Conservation (phyloP, 208 protist species). For the Wallacemonas rigidus region DNA sequence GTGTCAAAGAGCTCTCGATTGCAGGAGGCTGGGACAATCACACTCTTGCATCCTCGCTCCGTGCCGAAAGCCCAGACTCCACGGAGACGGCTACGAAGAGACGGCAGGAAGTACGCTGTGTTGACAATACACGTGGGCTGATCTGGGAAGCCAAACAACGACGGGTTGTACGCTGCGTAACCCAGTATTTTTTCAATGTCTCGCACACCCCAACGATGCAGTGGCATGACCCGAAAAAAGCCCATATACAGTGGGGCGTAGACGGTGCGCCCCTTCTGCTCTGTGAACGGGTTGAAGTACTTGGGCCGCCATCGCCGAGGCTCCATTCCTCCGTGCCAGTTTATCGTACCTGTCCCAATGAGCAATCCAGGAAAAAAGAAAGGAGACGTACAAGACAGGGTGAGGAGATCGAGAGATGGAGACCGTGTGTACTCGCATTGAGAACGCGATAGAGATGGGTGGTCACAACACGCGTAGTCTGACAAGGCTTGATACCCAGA, state of each 20-base stretch:
- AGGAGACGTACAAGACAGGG: background rate
- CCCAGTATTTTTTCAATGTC: constrained; percentile 77
- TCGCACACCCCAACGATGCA: constrained; percentile 75
- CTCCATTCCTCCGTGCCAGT: constrained; percentile 49
- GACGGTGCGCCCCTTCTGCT: constrained; percentile 34
- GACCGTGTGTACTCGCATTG: no score
- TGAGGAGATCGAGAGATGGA: no score
- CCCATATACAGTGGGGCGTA: constrained; percentile 75
- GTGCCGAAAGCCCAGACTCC: constrained; percentile 82
- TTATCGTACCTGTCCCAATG: background rate
- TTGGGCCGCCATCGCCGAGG: constrained; percentile 73
- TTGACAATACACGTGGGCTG: constrained; percentile 88
- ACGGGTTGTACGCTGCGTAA: constrained; percentile 78
- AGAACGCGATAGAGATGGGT: no score
- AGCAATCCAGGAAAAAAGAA: background rate
- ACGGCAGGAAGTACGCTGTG: constrained; percentile 86
- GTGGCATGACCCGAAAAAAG: constrained; percentile 84
- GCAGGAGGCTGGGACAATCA: constrained; percentile 83
- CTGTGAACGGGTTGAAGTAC: constrained; percentile 88
- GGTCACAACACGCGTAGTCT: no score
- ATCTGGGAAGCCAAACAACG: constrained; percentile 85
- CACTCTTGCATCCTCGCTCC: constrained; percentile 86
- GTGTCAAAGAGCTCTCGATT: constrained; percentile 73
- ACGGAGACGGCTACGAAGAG: constrained; percentile 58
- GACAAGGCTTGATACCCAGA: no score